Evolutionary conservation across 1,284 basidiomycete genomes (phyloP).

Genomic region (Mixia osmundae): DNA sequence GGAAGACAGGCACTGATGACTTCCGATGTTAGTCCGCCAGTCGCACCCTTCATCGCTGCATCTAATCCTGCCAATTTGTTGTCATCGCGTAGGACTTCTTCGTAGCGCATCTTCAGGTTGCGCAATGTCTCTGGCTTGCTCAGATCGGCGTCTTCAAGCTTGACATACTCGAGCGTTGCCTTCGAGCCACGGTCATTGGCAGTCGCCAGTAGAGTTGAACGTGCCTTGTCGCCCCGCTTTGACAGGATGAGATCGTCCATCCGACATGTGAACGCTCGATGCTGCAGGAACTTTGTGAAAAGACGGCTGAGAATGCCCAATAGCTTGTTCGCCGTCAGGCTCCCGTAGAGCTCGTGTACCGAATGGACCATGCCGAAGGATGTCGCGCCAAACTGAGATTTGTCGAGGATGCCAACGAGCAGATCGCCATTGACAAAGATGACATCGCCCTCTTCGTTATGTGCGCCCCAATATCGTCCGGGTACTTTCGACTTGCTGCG

Average conservation of each 20-base stretch:
- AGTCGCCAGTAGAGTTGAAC: slow-evolving; percentile 43
- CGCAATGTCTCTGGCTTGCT: slow-evolving; percentile 29
- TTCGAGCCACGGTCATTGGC: slow-evolving; percentile 54
- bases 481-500: slow-evolving; percentile 65
- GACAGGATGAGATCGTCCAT: slow-evolving; percentile 96
- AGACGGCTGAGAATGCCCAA: slow-evolving; percentile 79
- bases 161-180: slow-evolving; percentile 46
- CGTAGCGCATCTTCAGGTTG: slow-evolving; percentile 35
- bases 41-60: slow-evolving; percentile 65
- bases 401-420: slow-evolving; percentile 79
- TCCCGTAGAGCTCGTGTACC: slow-evolving; percentile 93
- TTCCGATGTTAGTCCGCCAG: slow-evolving; percentile 75
- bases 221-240: slow-evolving; percentile 45
- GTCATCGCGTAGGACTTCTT: slow-evolving; percentile 91
- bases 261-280: slow-evolving; percentile 90
- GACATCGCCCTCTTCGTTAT: slow-evolving; percentile 51
- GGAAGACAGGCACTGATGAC: slow-evolving; percentile 49
- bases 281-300: slow-evolving; percentile 91
- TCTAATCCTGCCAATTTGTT: slow-evolving; percentile 91
- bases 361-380: slow-evolving; percentile 94
- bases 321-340: slow-evolving; percentile 67
- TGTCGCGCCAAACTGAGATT: slow-evolving; percentile 88
- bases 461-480: slow-evolving; percentile 45
- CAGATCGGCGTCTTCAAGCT: slow-evolving; percentile 51
- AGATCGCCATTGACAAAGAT: slow-evolving; percentile 84